Base-by-base conservation (phyloP, 805 yeast species). In the Candida suzukii region DNA sequence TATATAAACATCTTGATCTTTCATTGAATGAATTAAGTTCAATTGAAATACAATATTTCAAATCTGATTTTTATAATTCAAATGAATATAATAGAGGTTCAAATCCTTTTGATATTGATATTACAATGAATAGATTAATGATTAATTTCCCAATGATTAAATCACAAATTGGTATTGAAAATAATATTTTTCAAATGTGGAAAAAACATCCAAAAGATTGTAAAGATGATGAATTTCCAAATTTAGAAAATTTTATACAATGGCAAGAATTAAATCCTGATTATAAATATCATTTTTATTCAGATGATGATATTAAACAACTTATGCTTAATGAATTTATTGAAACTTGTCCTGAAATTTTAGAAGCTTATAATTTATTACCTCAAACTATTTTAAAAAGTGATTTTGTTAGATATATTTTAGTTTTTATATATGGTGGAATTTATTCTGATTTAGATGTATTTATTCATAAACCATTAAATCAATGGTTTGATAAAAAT, bases 371-470 rank as follows among this genome's bases (percentile, higher is more conserved):
- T 61, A 65, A 72, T 19, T 51, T 75, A 18, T 66, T 90, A 79
- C 97, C 97, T 6, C 76, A 76, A 50, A 70, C 73, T 29, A 88
- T 90, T 44, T 65, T 90, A 45, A 80, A 82, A 55, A 95, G 95
- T 1, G 97, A 90, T 61, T 88, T 88, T 56, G 83, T 88, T 66
- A 68, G 96, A 42, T 90, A 90, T 60, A 66, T 90, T 53, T 74
- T 88, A 18, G 63, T 90, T 29, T 81, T 72, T 54, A 93, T 95
- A 12, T 67, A 87, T 37, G 97, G 97, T 9, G 97, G 97, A 1
- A 78, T 85, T 2, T 90, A 90, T 58, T 72, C 90, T 2, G 97
- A 90, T 54, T 78, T 88, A 42, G 97, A 90, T 58, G 87, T 96
- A 1, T 60, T 67, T 27, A 71, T 78, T 10, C 64, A 87, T 42